Percentiles rank a stretch among this genome's conserved stretches.
These are phyloP conservation scores for Saturnispora diversa DNA, from an alignment of 805 yeast species.

Conservation along the genomic window DNA sequence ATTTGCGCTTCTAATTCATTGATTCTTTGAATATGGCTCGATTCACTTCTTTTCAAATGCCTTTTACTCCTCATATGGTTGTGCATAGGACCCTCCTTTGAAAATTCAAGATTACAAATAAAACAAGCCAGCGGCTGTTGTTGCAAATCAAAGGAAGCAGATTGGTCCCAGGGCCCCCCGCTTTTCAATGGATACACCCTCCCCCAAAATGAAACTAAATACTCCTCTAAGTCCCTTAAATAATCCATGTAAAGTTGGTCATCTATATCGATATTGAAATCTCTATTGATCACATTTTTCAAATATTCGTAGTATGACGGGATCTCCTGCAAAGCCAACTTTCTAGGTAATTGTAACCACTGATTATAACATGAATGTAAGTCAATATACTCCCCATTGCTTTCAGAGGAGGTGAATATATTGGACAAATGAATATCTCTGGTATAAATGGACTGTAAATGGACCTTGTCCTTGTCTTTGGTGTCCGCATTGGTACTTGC, in stretches of 20 bases:
- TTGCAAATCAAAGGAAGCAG: background rate
- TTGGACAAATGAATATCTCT: slow-evolving; percentile 39
- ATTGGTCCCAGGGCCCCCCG: slow-evolving; percentile 17
- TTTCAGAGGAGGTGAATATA: slow-evolving; percentile 53
- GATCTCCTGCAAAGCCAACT: slow-evolving; percentile 4
- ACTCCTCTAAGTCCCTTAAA: slow-evolving; percentile 37
- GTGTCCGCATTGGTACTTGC: background rate
- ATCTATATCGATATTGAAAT: slow-evolving; percentile 24
- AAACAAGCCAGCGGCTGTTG: background rate
- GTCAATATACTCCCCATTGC: slow-evolving; percentile 58
- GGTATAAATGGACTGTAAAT: slow-evolving; percentile 23
- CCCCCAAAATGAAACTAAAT: slow-evolving; percentile 41
- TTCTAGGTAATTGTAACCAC: slow-evolving; percentile 42
- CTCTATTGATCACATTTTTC: slow-evolving; percentile 9
- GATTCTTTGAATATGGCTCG: background rate
- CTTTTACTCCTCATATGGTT: slow-evolving; percentile 6
- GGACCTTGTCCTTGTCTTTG: background rate
- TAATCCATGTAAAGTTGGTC: slow-evolving; percentile 35
- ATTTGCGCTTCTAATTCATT: background rate
- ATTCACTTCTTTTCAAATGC: slow-evolving; percentile 2
- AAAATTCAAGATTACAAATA: slow-evolving; percentile 4
- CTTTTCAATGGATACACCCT: slow-evolving; percentile 42
- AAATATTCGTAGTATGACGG: slow-evolving; percentile 21
- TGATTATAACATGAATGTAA: slow-evolving; percentile 41
- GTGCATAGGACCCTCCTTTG: slow-evolving; percentile 6